These are phyloP conservation scores for Solanum commersonii DNA, from an alignment of 257 asterid species.

Conservation along the genomic window DNA sequence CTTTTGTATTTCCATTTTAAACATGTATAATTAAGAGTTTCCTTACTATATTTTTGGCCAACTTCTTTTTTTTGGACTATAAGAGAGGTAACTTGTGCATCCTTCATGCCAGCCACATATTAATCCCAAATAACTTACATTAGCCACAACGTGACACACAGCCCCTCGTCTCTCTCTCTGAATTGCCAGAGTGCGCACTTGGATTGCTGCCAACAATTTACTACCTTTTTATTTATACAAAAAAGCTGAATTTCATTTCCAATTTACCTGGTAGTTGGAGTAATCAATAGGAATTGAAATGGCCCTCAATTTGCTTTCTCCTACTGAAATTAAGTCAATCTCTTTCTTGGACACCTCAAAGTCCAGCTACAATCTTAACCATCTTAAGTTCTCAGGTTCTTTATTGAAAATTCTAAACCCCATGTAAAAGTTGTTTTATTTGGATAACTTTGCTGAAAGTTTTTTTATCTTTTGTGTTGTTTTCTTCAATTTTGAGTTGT, in stretches of 20 bases:
- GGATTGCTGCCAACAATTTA: background rate
- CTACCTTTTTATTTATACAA: background rate
- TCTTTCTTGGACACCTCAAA: conserved; percentile 79
- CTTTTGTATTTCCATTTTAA: background rate
- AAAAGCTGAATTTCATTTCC: background rate
- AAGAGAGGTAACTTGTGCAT: background rate
- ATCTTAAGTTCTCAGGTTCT: conserved; percentile 45
- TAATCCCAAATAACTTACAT: background rate
- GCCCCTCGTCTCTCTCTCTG: background rate
- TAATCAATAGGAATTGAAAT: conserved; percentile 10
- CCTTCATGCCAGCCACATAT: background rate
- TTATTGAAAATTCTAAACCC: background rate
- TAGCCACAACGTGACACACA: background rate
- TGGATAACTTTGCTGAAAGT: background rate
- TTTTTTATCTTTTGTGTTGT: background rate
- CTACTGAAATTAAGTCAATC: conserved; percentile 59
- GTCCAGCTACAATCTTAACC: conserved; percentile 42
- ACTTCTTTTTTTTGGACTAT: background rate
- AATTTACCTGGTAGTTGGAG: background rate
- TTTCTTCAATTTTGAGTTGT: background rate
- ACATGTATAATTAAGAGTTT: background rate
- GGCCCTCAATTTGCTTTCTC: conserved; percentile 64
- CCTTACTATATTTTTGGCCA: background rate
- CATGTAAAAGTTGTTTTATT: background rate
- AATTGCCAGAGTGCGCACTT: background rate